These are phyloP conservation scores for Ehretia macrophylla DNA, from an alignment of 257 asterid species.

Conservation along the genomic window DNA sequence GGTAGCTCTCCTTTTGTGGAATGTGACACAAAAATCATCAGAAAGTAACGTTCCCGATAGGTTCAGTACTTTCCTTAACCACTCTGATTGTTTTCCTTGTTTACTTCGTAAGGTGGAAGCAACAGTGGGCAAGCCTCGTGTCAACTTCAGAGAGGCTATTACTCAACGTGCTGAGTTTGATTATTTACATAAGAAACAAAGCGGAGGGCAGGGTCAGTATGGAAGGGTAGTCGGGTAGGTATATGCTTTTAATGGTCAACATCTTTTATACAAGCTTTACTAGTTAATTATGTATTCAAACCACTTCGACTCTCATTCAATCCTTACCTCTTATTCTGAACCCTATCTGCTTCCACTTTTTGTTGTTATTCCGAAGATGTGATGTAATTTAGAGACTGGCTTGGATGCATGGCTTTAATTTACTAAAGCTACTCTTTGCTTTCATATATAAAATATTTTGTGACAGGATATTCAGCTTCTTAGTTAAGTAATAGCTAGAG, in stretches of 20 bases:
- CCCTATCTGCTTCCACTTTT: no score
- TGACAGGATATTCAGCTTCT: no score
- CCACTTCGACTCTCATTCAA: no score
- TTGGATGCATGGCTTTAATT: no score
- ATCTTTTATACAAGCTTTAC: neutral
- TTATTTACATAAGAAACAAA: slow-evolving; percentile 95
- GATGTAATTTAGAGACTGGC: no score
- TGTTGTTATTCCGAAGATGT: no score
- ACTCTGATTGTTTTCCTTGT: slow-evolving; percentile 6
- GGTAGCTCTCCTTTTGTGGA: slow-evolving; percentile 37
- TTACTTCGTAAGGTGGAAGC: slow-evolving; percentile 73
- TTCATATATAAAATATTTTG: no score
- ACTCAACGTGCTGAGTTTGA: slow-evolving; percentile 93
- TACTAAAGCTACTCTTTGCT: no score
- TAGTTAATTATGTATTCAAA: neutral
- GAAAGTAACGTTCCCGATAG: neutral
- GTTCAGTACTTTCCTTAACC: neutral
- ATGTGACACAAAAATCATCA: neutral
- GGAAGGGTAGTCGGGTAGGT: slow-evolving; percentile 94
- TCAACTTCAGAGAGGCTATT: slow-evolving; percentile 94
- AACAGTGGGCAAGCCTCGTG: slow-evolving; percentile 96
- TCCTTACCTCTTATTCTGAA: no score
- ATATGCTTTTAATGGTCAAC: slow-evolving; percentile 5
- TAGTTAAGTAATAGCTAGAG: no score
- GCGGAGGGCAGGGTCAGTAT: slow-evolving; percentile 98